Base-by-base conservation (phyloP, 2,329 filamentous ascomycete genomes). In the Coniochaeta hoffmannii region DNA sequence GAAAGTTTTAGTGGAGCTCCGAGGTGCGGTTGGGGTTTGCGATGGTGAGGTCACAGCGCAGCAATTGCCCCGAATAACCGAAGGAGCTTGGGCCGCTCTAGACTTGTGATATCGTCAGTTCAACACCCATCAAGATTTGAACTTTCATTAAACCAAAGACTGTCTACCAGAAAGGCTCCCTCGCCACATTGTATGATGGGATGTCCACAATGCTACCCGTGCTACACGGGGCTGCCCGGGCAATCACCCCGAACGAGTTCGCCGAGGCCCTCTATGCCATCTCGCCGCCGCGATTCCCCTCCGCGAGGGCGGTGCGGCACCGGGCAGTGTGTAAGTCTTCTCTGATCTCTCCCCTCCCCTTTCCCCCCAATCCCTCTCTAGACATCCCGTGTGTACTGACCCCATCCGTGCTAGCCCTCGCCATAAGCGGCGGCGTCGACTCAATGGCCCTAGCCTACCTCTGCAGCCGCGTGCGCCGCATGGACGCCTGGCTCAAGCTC, bases 401-500 rank as follows among this genome's bases (percentile, higher is more conserved):
- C 22, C n/a, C 30, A 10, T 12, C 1, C 10, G 11, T 22, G 15
- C 6, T 59, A 89, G 87, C 80, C 54, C 74, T 97, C 57, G 94
- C 92, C 15, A 77, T 97, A 58, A 97, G 92, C 66, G 94, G 94
- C 24, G 94, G 94, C 8, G 89, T 94, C 36, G 94, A 99, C 70
- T 97, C 93, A n/a, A 99, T 97, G 92, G 93, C 93, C 28, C 76
- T 99, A 58, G 90, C 91, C 55, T 85, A 77, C 58, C 79, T 97
- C 34, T 89, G 88, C 66, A 78, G 76, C 51, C 70, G 74, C 49
- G 63, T 80, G 34, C 69, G 71, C 35, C 66, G 58, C 3, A 57
- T 59, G 3, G 64, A 73, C 49, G 65, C 64, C 2, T 57, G 61
- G 26, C 64, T 75, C 59, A 70, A 61, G 44, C 65, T 83, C 26